Evolutionary conservation across 805 yeast genomes (phyloP), one percentile per base, ranked within the genome.

Genomic region (Saccharomyces mikatae): DNA sequence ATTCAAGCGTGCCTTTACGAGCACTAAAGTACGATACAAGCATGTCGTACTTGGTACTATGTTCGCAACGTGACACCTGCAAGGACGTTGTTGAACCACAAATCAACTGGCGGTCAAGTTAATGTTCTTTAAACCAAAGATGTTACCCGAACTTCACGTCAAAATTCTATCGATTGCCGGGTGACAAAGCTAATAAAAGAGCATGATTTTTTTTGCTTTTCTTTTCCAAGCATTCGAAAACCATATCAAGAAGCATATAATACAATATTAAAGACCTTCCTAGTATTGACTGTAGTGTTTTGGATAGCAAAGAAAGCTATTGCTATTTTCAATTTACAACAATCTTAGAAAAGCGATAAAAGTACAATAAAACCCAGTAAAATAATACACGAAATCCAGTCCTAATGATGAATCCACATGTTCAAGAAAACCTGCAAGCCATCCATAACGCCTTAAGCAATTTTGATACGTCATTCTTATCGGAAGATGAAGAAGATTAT

Each of bases 401-500:
- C 31, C 54, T 14, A 46, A 62, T 64, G 67, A 60, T 57, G 51
- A 61, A 61, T 54, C 65, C 68, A 28, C 63, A 61, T 47, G 64
- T 62, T n/a, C 62, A 61, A 49, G 67, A 66, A 13, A 62, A 65
- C 46, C 56, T 67, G 51, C 68, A 67, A 49, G 65, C 67, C 36
- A 66, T 64, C 30, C 69, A 67, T 57, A 63, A 61, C 52, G 65
- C 66, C 29, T 57, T 67, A 51, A 64, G 66, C 29, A 65, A 67
- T 52, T 67, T 66, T 49, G 72, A 68, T 54, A 66, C 65, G 56
- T 62, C 69, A 14, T 69, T 67, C 46, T 52, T 68, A 24, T 68
- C 73, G 3, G 74, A 70, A 47, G 73, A 69, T 44, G 74, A 68
- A 54, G 74, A 68, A 47, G 72, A 66, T 51, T 65, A 62, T 46